phyloP scores from a whole-genome alignment of 2,329 filamentous ascomycete species.

The Chrysoporthe austroafricana region DNA sequence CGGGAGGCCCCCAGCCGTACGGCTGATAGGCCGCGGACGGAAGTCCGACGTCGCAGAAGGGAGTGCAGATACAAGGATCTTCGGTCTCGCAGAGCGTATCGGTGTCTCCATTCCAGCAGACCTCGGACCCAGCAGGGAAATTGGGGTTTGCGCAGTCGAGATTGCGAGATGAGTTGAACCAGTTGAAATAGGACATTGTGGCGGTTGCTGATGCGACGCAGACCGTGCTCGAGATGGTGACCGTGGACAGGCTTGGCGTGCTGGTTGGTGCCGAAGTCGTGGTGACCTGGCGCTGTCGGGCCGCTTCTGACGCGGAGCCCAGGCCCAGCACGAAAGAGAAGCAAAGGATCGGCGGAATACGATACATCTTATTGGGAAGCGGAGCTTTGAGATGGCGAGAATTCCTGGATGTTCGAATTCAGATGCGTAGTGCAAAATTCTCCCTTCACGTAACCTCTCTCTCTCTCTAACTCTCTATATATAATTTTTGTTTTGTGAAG shows the following conservation, averaged over 20 bases:
- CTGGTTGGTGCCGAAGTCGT: constrained; percentile 4
- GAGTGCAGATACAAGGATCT: constrained; percentile 3
- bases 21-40: constrained; percentile 20
- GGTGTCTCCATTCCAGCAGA: constrained; percentile 19
- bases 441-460: neutral
- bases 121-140: constrained; percentile 1
- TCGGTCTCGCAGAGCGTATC: constrained; percentile 5
- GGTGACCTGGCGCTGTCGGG: neutral
- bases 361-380: neutral
- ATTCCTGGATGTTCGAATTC: neutral
- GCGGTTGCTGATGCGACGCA: constrained; percentile 11
- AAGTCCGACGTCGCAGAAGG: constrained; percentile 2
- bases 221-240: neutral
- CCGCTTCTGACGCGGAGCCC: neutral
- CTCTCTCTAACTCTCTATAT: neutral
- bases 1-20: constrained; percentile 10
- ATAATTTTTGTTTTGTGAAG: neutral
- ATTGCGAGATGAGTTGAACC: constrained; percentile 26
- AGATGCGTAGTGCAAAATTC: neutral
- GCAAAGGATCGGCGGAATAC: neutral
- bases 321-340: neutral
- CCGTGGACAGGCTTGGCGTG: neutral
- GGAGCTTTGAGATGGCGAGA: neutral
- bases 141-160: constrained; percentile 17
- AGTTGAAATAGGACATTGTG: constrained; percentile 20